Evolutionary conservation across 148 eudicot species (phyloP), one percentile per base, ranked within the genome.

Genomic region (Rheum nobile): DNA sequence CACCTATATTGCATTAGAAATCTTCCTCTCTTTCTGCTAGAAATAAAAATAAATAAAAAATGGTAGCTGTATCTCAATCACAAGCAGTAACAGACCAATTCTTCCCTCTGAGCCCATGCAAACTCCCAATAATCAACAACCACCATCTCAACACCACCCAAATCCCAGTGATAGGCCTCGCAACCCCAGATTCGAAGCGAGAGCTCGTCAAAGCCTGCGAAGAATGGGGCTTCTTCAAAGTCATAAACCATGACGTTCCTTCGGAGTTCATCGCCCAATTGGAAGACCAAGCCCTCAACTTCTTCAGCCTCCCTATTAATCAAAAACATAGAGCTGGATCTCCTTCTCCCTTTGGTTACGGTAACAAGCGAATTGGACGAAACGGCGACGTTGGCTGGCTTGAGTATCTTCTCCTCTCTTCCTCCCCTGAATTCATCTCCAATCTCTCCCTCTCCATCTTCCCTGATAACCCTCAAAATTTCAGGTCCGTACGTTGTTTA

Each of bases 361-460:
- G 93, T 0, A 88, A 80, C 83, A 87, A 82, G 70, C 83, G 16
- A 16, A 90, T 92, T 74, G 93, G 96, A 0, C 77, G 28, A 8
- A 92, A 86, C 69, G 96, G 97, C 2, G 97, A 92, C 38, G 80
- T 88, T 54, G 97, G 97, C 55, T 92, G 96, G 97, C 61, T 92
- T 65, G 97, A 92, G 59, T 92, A 86, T 67, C 86, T 86, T 19
- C 81, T 86, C 6, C 67, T 86, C 31, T 75, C 70, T 8, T 68
- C 80, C 21, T 71, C 71, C 29, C 75, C 83, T 14, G 78, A 80
- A 14, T 75, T 73, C 71, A 44, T 50, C 31, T 78, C 65, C n/a
- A 24, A 77, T 11, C 71, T 52, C 14, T 76, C 71, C 14, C 47
- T 47, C 17, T 75, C 87, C 71, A 71, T 82, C 72, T 82, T 38